Percentiles rank a stretch among this genome's conserved stretches.
Evolutionary conservation across 371 early-diverging fungal species (phyloP).

Genomic region (Syncephalis plumigaleata): DNA sequence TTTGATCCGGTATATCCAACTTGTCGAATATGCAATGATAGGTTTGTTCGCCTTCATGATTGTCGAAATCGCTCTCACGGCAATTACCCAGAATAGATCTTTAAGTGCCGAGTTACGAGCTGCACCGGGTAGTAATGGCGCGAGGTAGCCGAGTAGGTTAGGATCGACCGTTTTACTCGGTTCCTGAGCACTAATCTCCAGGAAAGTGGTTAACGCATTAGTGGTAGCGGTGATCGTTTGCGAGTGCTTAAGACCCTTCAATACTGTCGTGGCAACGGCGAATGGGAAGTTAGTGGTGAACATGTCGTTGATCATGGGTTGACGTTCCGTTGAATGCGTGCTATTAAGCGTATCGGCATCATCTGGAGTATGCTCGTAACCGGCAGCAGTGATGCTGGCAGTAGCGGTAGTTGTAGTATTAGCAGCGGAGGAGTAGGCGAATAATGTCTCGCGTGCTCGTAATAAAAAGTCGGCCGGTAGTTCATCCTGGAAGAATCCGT

Average conservation of each 20-base stretch:
- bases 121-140: conserved; percentile 50
- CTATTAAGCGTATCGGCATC: no score
- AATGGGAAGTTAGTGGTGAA: conserved; percentile 78
- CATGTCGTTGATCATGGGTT: conserved; percentile 54
- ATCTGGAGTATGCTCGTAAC: conserved; percentile 33
- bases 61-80: conserved; percentile 26
- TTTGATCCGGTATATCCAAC: conserved; percentile 42
- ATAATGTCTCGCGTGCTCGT: conserved; percentile 40
- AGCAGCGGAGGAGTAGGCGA: no score
- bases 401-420: no score
- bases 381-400: no score
- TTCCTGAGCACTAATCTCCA: conserved; percentile 41
- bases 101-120: conserved; percentile 38
- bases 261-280: conserved; percentile 58
- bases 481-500: conserved; percentile 49
- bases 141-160: conserved; percentile 53
- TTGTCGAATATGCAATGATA: conserved; percentile 45
- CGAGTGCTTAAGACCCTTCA: conserved; percentile 67
- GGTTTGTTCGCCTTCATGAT: conserved; percentile 21
- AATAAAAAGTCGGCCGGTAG: conserved; percentile 45
- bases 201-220: conserved; percentile 43
- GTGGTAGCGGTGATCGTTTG: conserved; percentile 53
- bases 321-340: no score
- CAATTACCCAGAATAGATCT: conserved; percentile 37
- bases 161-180: conserved; percentile 26